phyloP scores from a whole-genome alignment of 345 rosid species.

The Moricandia moricandioides region DNA sequence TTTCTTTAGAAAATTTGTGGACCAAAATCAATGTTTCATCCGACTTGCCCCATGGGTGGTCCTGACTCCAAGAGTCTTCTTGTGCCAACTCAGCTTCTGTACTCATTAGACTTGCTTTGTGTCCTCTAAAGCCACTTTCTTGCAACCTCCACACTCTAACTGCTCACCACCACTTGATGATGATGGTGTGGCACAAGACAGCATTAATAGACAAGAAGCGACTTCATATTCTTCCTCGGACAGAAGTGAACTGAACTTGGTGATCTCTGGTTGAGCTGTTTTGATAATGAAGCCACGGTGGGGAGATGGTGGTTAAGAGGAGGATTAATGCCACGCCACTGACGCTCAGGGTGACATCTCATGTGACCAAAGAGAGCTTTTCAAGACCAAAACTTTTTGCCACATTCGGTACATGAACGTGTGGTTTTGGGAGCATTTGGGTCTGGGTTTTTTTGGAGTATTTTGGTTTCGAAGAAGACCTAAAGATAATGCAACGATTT shows the following conservation, averaged over 20 bases:
- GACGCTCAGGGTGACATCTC: no score
- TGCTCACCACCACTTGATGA: not conserved
- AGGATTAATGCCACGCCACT: not conserved
- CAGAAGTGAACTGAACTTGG: not conserved
- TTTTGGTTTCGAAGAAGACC: not conserved
- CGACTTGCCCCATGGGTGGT: no score
- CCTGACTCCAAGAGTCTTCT: no score
- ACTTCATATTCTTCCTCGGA: not conserved
- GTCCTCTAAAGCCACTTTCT: not conserved
- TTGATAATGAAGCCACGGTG: not conserved
- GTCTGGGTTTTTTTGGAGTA: no score
- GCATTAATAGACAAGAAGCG: not conserved
- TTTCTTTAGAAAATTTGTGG: no score
- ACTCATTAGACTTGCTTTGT: not conserved
- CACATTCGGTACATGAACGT: no score
- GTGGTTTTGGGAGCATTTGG: no score
- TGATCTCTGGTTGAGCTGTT: not conserved
- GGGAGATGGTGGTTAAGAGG: not conserved
- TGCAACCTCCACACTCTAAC: not conserved
- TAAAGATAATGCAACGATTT: not conserved
- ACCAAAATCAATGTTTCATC: no score
- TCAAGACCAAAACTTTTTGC: no score
- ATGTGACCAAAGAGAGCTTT: no score
- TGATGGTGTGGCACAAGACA: not conserved
- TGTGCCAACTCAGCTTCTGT: no score